These are phyloP conservation scores for Euphorbia tirucalli DNA, from an alignment of 345 rosid species.

Conservation along the genomic window DNA sequence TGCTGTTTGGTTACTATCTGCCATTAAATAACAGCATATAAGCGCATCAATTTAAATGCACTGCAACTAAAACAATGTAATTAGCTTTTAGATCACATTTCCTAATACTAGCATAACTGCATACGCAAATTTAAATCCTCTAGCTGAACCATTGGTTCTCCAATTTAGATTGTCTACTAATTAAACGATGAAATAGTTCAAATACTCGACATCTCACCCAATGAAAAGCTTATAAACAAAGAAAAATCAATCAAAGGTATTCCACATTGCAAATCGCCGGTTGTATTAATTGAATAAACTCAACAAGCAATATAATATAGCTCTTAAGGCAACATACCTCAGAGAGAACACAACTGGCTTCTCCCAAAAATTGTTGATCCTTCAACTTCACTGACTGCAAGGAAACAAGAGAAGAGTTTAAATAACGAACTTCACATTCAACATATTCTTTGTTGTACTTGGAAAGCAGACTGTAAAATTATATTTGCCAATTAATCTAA, in stretches of 20 bases:
- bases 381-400: conserved; percentile 52
- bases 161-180: not conserved
- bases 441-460: not conserved
- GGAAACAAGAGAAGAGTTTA: conserved; percentile 13
- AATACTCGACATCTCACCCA: not conserved
- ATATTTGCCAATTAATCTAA: not conserved
- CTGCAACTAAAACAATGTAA: not conserved
- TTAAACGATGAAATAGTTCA: not conserved
- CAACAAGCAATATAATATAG: not conserved
- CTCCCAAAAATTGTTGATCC: conserved; percentile 80
- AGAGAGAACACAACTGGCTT: conserved; percentile 60
- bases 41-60: not conserved
- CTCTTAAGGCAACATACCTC: conserved; percentile 2
- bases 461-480: too few species aligned
- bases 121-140: not conserved
- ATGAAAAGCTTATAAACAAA: not conserved
- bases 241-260: not conserved
- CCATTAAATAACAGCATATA: conserved; percentile 14
- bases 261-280: not conserved
- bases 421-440: conserved; percentile 9
- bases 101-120: not conserved
- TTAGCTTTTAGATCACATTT: not conserved
- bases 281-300: not conserved
- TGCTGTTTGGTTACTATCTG: conserved; percentile 65
- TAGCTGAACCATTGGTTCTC: not conserved